A percentile compares a stretch with the other conserved stretches of the same genome.
phyloP scores from a whole-genome alignment of 202 grass and related monocot species.

The Schoenoplectus tabernaemontani region DNA sequence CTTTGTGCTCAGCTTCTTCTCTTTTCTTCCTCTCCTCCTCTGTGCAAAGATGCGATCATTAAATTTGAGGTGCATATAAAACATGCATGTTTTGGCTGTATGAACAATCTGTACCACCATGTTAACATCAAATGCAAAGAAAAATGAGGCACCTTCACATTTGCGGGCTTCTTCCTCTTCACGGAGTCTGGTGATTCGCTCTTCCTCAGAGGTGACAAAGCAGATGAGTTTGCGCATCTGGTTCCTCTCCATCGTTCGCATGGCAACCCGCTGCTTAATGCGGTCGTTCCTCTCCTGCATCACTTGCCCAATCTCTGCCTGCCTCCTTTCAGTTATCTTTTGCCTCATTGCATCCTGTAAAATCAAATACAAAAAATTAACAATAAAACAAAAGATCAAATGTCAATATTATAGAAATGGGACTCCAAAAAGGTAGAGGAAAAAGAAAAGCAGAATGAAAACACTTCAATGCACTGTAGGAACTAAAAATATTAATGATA shows the following conservation, averaged over 20 bases:
- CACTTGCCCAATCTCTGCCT: conserved; percentile 49
- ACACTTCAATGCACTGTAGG: no score
- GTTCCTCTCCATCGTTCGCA: conserved; percentile 64
- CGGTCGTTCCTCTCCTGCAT: conserved; percentile 71
- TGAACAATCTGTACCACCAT: background rate
- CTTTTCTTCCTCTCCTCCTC: conserved; percentile 84
- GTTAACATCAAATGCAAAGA: background rate
- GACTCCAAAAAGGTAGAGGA: no score
- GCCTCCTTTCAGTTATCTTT: conserved; percentile 44
- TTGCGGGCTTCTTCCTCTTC: conserved; percentile 83
- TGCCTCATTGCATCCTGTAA: conserved; percentile 60
- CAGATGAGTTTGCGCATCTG: conserved; percentile 71
- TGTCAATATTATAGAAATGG: background rate
- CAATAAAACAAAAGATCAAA: background rate
- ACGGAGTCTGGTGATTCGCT: conserved; percentile 37
- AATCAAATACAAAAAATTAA: background rate
- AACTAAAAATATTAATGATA: no score
- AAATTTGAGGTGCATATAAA: background rate
- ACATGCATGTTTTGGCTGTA: background rate
- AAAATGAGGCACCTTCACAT: conserved; percentile 41
- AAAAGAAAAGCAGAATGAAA: no score
- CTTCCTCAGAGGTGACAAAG: conserved; percentile 62
- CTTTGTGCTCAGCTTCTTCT: conserved; percentile 72
- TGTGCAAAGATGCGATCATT: background rate
- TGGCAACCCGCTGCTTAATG: conserved; percentile 54